Base-by-base conservation (phyloP, 2,329 filamentous ascomycete genomes). In the Claviceps capensis region DNA sequence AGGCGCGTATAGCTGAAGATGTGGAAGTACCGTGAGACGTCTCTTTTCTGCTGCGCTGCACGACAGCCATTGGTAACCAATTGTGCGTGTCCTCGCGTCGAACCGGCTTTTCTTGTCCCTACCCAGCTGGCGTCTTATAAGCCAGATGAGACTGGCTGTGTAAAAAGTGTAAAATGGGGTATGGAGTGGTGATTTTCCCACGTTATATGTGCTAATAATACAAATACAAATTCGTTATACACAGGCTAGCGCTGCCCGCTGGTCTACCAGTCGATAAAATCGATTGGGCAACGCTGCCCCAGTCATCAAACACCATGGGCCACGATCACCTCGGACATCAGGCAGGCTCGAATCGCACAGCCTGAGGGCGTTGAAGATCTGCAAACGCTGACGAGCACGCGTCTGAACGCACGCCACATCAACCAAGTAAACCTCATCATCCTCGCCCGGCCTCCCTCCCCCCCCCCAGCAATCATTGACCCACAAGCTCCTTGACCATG, bases 401-500 rank as follows among this genome's bases (percentile, higher is more conserved):
- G 9, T 42, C 17, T 11, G 8, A 30, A 30, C 3, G 26, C 26
- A 30, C 26, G 9, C 26, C 26, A 9, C 26, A 30, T 30, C 26
- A 30, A 30, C 8, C 26, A 30, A 26, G 23, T 7, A 26, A 30
- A 30, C 26, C 26, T 30, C 26, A 30, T 30, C 26, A 30, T 30
- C 13, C 11, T 17, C 23, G 2, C 43, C 36, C 45, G 19, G 8
- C 45, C 6, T 36, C 26, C 17, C 45, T 17, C 6, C 11, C 2
- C 17, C 44, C 44, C 17, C 3, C 45, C 14, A 13, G 19, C 30
- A 5, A 44, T 50, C n/a, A 44, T 44, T 58, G 60, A 34, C 58
- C 47, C 23, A 53, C 59, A 50, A 64, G 47, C 61, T 80, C 70
- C 68, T 83, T 83, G 48, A 86, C 78, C 58, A 83, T 67, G 59